Evolutionary conservation across 2,329 filamentous ascomycete genomes (phyloP).

Genomic region (Fusarium dlaminii): DNA sequence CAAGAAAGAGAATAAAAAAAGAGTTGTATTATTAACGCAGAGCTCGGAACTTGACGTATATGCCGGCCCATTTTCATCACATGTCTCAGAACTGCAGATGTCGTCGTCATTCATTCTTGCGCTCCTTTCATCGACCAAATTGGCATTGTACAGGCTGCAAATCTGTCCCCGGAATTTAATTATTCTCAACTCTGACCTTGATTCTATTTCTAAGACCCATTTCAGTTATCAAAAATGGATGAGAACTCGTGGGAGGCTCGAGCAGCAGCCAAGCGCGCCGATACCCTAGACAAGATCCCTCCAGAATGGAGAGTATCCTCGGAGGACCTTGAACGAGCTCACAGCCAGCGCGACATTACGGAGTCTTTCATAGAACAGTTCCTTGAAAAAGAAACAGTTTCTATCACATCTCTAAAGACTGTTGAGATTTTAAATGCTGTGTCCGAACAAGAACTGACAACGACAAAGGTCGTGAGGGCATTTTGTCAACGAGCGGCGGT

Average conservation of each 20-base stretch:
- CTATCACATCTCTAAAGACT: constrained; percentile 18
- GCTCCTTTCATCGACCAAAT: accelerated
- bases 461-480: constrained; percentile 58
- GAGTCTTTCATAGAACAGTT: constrained; percentile 34
- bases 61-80: not conserved
- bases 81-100: not conserved
- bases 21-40: no score
- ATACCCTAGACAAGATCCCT: constrained; percentile 27
- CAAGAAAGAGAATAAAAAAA: not conserved
- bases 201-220: accelerated
- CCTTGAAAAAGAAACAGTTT: not conserved
- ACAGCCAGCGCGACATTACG: constrained; percentile 17
- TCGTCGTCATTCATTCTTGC: not conserved
- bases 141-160: accelerated
- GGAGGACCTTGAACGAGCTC: constrained; percentile 19
- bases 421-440: constrained; percentile 3
- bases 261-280: constrained; percentile 30
- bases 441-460: not conserved
- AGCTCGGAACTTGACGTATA: accelerated
- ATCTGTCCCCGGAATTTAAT: accelerated
- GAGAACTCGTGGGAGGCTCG: constrained; percentile 8
- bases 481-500: constrained; percentile 60
- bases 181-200: not conserved
- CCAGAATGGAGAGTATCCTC: constrained; percentile 31
- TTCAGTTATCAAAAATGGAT: not conserved